A percentile compares a stretch with the other conserved stretches of the same genome.
These are phyloP conservation scores for Schizosaccharomyces japonicus DNA, from an alignment of 805 yeast genomes.

Conservation along the genomic window DNA sequence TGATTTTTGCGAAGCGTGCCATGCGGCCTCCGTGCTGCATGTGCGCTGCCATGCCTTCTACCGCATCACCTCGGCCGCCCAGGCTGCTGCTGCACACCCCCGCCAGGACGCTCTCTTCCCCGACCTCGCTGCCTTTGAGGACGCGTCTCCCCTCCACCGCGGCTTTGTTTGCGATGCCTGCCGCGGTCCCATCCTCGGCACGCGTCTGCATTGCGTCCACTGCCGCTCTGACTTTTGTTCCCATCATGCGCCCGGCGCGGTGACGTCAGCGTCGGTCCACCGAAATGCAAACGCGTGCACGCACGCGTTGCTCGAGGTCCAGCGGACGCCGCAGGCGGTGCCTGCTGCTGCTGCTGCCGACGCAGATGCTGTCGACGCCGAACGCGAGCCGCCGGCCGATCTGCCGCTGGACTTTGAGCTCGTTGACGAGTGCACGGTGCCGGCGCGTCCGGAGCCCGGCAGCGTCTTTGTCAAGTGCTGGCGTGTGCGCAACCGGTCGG, in stretches of 20 bases:
- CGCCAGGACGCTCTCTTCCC: background rate
- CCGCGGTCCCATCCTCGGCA: background rate
- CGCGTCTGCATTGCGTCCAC: background rate
- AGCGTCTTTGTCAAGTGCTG: background rate
- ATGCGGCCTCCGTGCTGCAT: background rate
- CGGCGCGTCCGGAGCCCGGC: background rate
- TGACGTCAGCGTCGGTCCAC: too few species aligned
- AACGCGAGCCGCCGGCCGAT: background rate
- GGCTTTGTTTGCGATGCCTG: background rate
- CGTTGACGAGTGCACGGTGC: background rate
- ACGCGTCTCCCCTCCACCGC: background rate
- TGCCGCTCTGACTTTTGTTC: background rate
- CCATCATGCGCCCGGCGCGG: background rate
- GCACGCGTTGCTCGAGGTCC: background rate
- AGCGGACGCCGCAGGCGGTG: background rate
- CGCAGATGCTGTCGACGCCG: too few species aligned
- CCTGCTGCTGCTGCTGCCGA: too few species aligned
- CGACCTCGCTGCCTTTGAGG: background rate
- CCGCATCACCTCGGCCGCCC: background rate
- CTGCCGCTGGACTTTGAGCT: background rate
- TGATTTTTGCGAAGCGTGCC: background rate
- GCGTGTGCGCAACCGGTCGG: background rate
- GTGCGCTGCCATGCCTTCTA: background rate
- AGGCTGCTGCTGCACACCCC: background rate
- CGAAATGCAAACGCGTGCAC: too few species aligned